Evolutionary conservation across 129 eudicot genomes (phyloP).

Genomic region (Lactuca saligna): DNA sequence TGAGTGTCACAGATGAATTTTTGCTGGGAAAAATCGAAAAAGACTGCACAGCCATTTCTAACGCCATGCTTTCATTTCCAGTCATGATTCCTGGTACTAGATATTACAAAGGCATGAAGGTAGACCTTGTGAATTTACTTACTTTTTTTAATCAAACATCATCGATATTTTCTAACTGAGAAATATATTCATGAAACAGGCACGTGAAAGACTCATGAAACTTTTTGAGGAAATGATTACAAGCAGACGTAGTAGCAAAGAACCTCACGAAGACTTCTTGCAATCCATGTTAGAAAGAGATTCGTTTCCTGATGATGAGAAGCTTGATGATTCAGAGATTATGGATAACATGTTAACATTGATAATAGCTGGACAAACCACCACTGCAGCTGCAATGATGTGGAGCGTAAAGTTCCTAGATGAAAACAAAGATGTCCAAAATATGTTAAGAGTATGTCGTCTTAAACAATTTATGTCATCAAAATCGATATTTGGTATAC

Average conservation of each 20-base stretch:
- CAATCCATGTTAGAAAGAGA: slow-evolving; percentile 56
- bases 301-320: slow-evolving; percentile 46
- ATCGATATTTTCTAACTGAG: not conserved
- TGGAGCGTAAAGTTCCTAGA: slow-evolving; percentile 63
- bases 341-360: slow-evolving; percentile 55
- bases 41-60: slow-evolving; percentile 40
- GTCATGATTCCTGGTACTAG: slow-evolving; percentile 67
- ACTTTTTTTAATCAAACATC: not conserved
- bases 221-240: slow-evolving; percentile 38
- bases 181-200: slow-evolving; percentile 31
- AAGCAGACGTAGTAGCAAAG: slow-evolving; percentile 37
- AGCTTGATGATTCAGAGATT: slow-evolving; percentile 54
- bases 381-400: slow-evolving; percentile 71
- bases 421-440: slow-evolving; percentile 48
- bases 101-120: slow-evolving; percentile 66
- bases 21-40: slow-evolving; percentile 41
- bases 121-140: slow-evolving; percentile 3
- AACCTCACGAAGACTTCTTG: slow-evolving; percentile 46
- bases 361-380: slow-evolving; percentile 55
- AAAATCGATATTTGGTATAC: not conserved
- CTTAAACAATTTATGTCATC: not conserved
- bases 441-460: slow-evolving; percentile 47
- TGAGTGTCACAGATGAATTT: slow-evolving; percentile 50
- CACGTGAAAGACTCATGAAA: slow-evolving; percentile 48
- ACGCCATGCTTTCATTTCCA: slow-evolving; percentile 55